Percentiles rank a stretch among this genome's conserved stretches.
Conservation (phyloP, 345 rosid species). For the Carallia brachiata region DNA sequence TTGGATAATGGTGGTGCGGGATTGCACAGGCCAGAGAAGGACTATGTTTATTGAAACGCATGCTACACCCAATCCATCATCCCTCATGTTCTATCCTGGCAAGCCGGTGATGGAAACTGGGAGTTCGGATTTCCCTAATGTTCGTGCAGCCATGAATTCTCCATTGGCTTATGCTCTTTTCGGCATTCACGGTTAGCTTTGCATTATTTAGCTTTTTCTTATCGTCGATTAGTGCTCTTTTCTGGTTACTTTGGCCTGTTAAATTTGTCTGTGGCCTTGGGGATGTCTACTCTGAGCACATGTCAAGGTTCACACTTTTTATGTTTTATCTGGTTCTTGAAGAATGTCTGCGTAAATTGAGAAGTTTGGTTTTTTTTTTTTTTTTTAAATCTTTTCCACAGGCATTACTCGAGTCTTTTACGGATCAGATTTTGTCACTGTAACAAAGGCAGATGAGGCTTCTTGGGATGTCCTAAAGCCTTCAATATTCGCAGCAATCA, state of each 20-base stretch:
- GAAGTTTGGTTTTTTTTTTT: background rate
- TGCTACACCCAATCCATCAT: conserved; percentile 87
- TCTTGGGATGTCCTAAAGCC: conserved; percentile 89
- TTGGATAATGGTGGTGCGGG: background rate
- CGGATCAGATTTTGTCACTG: conserved; percentile 88
- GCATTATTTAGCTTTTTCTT: background rate
- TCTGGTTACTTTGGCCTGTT: background rate
- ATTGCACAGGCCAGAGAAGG: conserved; percentile 71
- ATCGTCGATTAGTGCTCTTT: background rate
- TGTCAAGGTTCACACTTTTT: too few relatives aligned
- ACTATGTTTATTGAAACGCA: conserved; percentile 95
- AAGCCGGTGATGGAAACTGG: conserved; percentile 91
- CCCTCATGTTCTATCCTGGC: conserved; percentile 92
- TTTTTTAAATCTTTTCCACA: conserved; percentile 27
- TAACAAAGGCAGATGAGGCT: conserved; percentile 80
- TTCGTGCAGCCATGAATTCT: conserved; percentile 73
- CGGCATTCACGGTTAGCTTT: conserved; percentile 63
- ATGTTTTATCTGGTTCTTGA: background rate
- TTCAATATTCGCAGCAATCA: conserved; percentile 83
- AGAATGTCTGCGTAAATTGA: background rate
- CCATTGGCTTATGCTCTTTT: conserved; percentile 74
- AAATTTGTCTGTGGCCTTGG: too few relatives aligned
- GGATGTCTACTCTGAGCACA: too few relatives aligned
- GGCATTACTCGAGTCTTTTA: conserved; percentile 80
- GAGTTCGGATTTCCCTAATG: conserved; percentile 85